A percentile compares a stretch with the other conserved stretches of the same genome.
Evolutionary conservation across 176 grass and related monocot species (phyloP).

Genomic region (Cocos nucifera): DNA sequence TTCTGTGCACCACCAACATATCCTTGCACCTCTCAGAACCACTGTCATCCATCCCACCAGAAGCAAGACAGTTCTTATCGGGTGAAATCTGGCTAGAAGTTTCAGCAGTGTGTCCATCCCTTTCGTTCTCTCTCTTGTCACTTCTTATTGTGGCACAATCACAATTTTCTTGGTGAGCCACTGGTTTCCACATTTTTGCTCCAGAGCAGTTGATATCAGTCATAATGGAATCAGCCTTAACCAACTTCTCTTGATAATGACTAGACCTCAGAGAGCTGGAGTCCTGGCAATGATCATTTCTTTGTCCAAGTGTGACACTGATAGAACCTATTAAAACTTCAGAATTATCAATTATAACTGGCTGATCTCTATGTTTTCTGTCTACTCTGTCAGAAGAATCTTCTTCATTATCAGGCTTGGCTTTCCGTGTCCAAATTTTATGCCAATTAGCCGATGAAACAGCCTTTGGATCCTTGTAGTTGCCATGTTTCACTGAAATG

Average conservation of each 20-base stretch:
- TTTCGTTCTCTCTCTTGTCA: not conserved
- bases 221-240: slow-evolving; percentile 12
- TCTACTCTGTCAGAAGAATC: slow-evolving; percentile 19
- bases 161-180: slow-evolving; percentile 16
- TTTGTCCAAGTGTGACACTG: slow-evolving; percentile 47
- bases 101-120: not conserved
- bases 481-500: slow-evolving; percentile 18
- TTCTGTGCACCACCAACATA: slow-evolving; percentile 4
- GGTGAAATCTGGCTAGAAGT: not conserved
- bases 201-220: slow-evolving; percentile 3
- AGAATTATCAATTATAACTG: slow-evolving; percentile 22
- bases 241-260: slow-evolving; percentile 5
- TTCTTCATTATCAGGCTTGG: slow-evolving; percentile 33
- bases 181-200: slow-evolving; percentile 4
- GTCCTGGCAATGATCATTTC: slow-evolving; percentile 1
- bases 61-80: slow-evolving; percentile 5
- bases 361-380: slow-evolving; percentile 18
- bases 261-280: too few species aligned
- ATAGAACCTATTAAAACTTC: slow-evolving; percentile 82
- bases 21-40: slow-evolving; percentile 9
- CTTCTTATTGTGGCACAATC: not conserved
- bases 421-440: slow-evolving; percentile 39
- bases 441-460: slow-evolving; percentile 10
- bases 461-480: slow-evolving; percentile 34
- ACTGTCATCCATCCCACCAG: slow-evolving; percentile 7